Conservation (phyloP, 192 early-diverging fungal genomes). For the Glomus cerebriforme region DNA sequence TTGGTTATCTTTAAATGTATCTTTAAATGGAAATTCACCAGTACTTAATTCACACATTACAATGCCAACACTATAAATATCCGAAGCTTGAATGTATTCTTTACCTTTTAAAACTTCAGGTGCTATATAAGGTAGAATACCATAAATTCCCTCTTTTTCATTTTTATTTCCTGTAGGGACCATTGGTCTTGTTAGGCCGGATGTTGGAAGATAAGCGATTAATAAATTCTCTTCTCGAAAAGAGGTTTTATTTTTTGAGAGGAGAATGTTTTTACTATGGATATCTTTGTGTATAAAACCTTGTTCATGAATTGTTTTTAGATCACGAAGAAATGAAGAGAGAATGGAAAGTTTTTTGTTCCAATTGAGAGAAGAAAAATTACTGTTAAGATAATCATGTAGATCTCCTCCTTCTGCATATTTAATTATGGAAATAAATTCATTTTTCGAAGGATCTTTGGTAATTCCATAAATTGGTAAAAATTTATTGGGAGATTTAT, state of each 20-base stretch:
- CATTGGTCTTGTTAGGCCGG: neutral
- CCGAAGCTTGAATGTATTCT: neutral
- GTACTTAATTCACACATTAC: slow-evolving; percentile 3
- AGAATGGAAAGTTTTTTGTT: neutral
- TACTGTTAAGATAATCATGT: neutral
- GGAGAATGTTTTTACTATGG: neutral
- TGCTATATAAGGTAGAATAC: slow-evolving; percentile 5
- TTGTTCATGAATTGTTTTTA: slow-evolving; percentile 6
- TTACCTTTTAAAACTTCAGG: neutral
- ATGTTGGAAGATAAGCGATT: neutral
- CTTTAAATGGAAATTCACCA: neutral
- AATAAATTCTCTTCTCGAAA: neutral
- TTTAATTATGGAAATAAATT: neutral
- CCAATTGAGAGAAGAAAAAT: neutral
- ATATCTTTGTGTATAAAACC: slow-evolving; percentile 14
- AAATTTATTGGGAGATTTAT: neutral
- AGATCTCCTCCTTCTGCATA: neutral
- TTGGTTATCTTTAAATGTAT: neutral
- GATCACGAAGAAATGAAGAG: neutral
- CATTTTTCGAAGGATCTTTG: neutral
- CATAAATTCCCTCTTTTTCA: neutral
- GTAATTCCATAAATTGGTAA: neutral
- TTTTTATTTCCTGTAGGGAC: neutral
- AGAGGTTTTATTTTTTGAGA: neutral
- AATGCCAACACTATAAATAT: slow-evolving; percentile 10